Conservation (phyloP, 179 eudicot genomes). For the Silene noctiflora region DNA sequence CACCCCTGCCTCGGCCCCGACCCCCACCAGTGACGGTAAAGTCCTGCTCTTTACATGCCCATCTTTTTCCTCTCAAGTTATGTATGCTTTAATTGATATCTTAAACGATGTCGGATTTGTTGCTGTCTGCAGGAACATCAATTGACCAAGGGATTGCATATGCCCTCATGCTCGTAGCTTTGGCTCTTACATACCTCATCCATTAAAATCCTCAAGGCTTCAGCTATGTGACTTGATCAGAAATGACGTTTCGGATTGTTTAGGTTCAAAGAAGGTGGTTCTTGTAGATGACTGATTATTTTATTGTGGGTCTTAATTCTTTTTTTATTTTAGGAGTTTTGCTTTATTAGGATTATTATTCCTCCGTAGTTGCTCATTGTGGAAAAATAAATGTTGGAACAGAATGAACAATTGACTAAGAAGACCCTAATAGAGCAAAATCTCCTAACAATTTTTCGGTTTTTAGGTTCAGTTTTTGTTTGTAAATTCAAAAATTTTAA, state of each 20-base stretch:
- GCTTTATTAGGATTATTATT: background rate
- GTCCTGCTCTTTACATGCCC: background rate
- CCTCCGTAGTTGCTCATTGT: background rate
- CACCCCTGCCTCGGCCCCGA: slow-evolving; percentile 53
- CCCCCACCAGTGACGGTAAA: slow-evolving; percentile 65
- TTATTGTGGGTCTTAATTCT: background rate
- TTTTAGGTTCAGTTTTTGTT: background rate
- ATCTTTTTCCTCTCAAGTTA: no score
- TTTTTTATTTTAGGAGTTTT: background rate
- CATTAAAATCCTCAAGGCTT: slow-evolving; percentile 22
- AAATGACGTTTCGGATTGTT: background rate
- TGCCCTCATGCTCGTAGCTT: slow-evolving; percentile 34
- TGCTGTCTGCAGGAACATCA: slow-evolving; percentile 29
- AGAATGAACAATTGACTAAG: background rate
- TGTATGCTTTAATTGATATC: no score
- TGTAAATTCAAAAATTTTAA: background rate
- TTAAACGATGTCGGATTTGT: background rate
- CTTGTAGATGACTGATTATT: background rate
- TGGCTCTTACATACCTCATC: slow-evolving; percentile 46
- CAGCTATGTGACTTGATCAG: background rate
- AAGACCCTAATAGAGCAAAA: background rate
- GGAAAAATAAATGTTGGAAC: background rate
- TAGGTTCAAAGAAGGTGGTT: background rate
- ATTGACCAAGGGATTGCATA: slow-evolving; percentile 43
- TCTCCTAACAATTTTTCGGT: background rate